Conservation (phyloP, 1,139 yeast species). For the Suhomyces guaymorum region DNA sequence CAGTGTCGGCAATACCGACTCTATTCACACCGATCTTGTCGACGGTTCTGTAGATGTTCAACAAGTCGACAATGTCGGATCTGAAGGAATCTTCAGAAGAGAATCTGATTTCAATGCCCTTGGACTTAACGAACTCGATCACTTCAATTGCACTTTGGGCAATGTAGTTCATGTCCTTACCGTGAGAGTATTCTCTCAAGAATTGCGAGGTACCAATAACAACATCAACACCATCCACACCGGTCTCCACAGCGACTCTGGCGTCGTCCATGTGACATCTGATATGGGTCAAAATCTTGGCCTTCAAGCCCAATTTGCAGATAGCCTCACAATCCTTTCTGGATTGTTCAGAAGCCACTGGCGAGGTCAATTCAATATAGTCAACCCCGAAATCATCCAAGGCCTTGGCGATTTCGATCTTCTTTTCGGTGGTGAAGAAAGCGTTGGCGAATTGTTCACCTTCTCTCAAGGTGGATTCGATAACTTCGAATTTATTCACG, state of each 20-base stretch:
- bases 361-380: constrained; percentile 59
- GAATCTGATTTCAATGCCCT: constrained; percentile 59
- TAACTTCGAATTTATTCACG: constrained; percentile 52
- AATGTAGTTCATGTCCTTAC: constrained; percentile 98
- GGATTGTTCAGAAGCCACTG: constrained; percentile 59
- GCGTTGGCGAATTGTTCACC: constrained; percentile 65
- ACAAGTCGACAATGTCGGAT: constrained; percentile 57
- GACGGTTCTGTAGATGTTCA: constrained; percentile 57
- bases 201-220: constrained; percentile 61
- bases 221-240: constrained; percentile 62
- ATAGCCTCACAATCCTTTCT: constrained; percentile 58
- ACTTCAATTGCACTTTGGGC: constrained; percentile 76
- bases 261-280: constrained; percentile 66
- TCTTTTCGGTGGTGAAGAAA: constrained; percentile 54
- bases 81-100: constrained; percentile 60
- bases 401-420: constrained; percentile 58
- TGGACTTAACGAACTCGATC: constrained; percentile 57
- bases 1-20: constrained; percentile 64
- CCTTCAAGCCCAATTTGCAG: constrained; percentile 55
- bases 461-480: constrained; percentile 59
- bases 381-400: constrained; percentile 62
- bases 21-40: constrained; percentile 61
- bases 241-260: constrained; percentile 57
- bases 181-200: constrained; percentile 91
- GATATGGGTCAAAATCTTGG: constrained; percentile 58